phyloP scores from a whole-genome alignment of 2,329 filamentous ascomycete genomes.

The Blumeriella jaapii region DNA sequence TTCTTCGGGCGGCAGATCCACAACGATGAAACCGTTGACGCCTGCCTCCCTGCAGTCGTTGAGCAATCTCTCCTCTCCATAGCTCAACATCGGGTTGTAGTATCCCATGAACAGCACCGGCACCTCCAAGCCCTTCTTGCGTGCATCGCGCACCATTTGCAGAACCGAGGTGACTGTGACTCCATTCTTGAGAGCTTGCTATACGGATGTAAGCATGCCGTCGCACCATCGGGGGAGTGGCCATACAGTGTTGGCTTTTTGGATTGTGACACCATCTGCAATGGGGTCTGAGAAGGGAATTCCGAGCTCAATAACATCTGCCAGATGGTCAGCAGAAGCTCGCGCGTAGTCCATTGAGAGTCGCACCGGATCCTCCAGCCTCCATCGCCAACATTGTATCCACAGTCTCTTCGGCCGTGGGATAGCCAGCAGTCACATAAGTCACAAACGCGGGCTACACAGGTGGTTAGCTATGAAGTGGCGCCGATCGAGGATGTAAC shows the following conservation, averaged over 20 bases:
- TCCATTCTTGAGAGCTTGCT: slow-evolving; percentile 72
- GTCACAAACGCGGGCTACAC: slow-evolving; percentile 60
- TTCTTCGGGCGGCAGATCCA: slow-evolving; percentile 92
- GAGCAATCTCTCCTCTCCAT: slow-evolving; percentile 84
- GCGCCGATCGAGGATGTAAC: slow-evolving; percentile 9
- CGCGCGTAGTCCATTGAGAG: not conserved
- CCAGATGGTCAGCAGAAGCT: slow-evolving; percentile 5
- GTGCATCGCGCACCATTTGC: slow-evolving; percentile 71
- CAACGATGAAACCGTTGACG: slow-evolving; percentile 93
- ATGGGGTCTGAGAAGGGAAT: slow-evolving; percentile 97
- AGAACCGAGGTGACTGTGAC: slow-evolving; percentile 73
- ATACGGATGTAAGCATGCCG: slow-evolving; percentile 13
- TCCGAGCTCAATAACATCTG: slow-evolving; percentile 90
- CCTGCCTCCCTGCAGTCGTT: slow-evolving; percentile 74
- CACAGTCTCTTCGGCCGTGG: slow-evolving; percentile 68
- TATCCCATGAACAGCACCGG: slow-evolving; percentile 96
- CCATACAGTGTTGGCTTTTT: slow-evolving; percentile 76
- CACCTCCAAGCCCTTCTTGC: slow-evolving; percentile 63
- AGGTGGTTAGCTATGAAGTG: slow-evolving; percentile 8
- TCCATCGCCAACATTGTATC: slow-evolving; percentile 83
- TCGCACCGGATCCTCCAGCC: slow-evolving; percentile 75
- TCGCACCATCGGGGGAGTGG: not conserved
- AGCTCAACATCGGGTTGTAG: slow-evolving; percentile 91
- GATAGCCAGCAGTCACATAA: slow-evolving; percentile 93
- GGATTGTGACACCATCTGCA: slow-evolving; percentile 93